Percentiles rank a stretch among this genome's conserved stretches.
Evolutionary conservation across 805 yeast species (phyloP).

Genomic region (Scheffersomyces ergatensis): DNA sequence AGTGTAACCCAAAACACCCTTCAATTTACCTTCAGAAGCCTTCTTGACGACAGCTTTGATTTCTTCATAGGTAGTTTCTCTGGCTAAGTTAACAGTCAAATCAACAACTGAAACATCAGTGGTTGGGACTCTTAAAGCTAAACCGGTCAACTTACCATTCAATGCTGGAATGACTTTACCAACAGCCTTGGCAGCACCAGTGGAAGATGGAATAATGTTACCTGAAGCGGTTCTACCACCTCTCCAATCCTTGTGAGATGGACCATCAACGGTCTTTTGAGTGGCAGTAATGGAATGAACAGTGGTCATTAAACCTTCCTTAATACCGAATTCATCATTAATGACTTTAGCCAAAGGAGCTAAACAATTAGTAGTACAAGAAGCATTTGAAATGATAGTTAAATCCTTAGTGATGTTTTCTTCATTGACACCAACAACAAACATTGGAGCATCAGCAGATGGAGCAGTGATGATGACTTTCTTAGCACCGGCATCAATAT

Average conservation of each 20-base stretch:
- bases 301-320: conserved; percentile 94
- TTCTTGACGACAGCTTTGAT: conserved; percentile 73
- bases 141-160: conserved; percentile 91
- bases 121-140: conserved; percentile 93
- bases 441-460: conserved; percentile 92
- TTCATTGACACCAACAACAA: conserved; percentile 88
- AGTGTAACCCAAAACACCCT: conserved; percentile 86
- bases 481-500: conserved; percentile 89
- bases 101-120: conserved; percentile 92
- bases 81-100: conserved; percentile 79
- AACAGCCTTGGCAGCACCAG: conserved; percentile 98
- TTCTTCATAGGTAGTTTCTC: conserved; percentile 76
- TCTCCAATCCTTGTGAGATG: conserved; percentile 98
- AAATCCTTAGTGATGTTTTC: conserved; percentile 73
- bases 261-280: conserved; percentile 95
- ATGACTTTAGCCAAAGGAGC: conserved; percentile 92
- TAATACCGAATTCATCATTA: conserved; percentile 82
- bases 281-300: conserved; percentile 96
- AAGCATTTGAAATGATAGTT: conserved; percentile 83
- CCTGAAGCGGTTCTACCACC: conserved; percentile 97
- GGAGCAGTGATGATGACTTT: conserved; percentile 95
- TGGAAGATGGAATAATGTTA: conserved; percentile 92
- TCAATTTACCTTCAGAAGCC: conserved; percentile 74
- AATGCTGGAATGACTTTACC: conserved; percentile 91
- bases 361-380: conserved; percentile 94